Evolutionary conservation across 2,329 filamentous ascomycete genomes (phyloP).

Genomic region (Xylaria sp.): DNA sequence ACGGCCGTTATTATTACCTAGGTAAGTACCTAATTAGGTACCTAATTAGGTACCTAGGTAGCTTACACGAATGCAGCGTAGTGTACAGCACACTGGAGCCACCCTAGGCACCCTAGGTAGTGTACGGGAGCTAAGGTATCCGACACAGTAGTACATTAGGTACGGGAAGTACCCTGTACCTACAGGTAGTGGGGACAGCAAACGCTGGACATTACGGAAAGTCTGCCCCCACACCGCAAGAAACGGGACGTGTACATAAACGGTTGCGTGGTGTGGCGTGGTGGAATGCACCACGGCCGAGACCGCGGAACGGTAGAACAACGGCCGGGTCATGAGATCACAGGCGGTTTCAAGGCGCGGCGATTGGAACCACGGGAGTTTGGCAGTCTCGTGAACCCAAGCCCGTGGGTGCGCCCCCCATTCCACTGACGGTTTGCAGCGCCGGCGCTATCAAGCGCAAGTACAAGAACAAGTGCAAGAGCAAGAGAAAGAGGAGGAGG

Average conservation of each 20-base stretch:
- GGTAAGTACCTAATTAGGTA: neutral
- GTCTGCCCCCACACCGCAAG: conserved; percentile 8
- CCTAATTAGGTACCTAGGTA: neutral
- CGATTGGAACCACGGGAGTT: neutral
- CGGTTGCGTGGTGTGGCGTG: conserved; percentile 13
- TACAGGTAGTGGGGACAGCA: neutral
- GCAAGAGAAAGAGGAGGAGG: too few species aligned
- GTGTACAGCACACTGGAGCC: too few species aligned
- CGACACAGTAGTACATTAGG: neutral
- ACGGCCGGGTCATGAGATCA: conserved; percentile 11
- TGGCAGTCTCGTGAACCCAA: conserved; percentile 4
- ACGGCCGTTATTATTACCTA: too few species aligned
- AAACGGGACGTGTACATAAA: conserved; percentile 22
- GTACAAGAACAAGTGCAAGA: too few species aligned
- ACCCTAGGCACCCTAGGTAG: too few species aligned
- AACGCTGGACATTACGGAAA: conserved; percentile 2
- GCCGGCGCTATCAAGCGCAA: too few species aligned
- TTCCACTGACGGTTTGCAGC: neutral
- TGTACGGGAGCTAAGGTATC: too few species aligned
- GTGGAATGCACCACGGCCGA: conserved; percentile 21
- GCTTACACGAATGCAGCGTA: too few species aligned
- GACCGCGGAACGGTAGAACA: neutral
- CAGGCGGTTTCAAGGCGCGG: neutral
- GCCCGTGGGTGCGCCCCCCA: neutral
- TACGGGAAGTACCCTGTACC: neutral